Percentiles rank a stretch among this genome's conserved stretches.
Conservation (phyloP, 2,329 filamentous ascomycete species). For the Aspergillus tanneri region DNA sequence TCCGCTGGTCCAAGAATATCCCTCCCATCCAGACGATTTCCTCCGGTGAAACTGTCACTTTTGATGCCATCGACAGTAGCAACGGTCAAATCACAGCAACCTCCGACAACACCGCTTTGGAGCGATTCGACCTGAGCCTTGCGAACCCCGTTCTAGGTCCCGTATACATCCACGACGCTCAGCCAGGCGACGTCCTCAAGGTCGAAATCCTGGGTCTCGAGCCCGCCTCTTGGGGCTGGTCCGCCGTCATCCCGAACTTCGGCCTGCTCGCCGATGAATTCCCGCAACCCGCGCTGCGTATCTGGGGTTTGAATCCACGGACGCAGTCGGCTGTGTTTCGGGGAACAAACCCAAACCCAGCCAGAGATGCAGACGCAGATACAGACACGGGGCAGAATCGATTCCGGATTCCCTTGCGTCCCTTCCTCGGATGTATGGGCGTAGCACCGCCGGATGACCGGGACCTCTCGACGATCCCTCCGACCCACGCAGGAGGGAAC, state of each 20-base stretch:
- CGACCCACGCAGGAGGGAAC: conserved; percentile 55
- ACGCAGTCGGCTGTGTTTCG: conserved; percentile 29
- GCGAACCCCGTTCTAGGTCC: conserved; percentile 55
- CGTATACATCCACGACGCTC: conserved; percentile 50
- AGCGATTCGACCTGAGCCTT: conserved; percentile 42
- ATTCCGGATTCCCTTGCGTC: conserved; percentile 51
- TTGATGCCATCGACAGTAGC: conserved; percentile 53
- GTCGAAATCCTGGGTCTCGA: conserved; percentile 51
- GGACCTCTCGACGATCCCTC: conserved; percentile 52
- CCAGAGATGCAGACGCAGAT: conserved; percentile 16
- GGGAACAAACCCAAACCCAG: no score
- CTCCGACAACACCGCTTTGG: conserved; percentile 43
- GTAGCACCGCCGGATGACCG: conserved; percentile 49
- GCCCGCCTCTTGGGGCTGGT: conserved; percentile 53
- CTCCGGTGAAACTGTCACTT: conserved; percentile 50
- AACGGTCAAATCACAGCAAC: conserved; percentile 51
- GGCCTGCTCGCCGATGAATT: conserved; percentile 54
- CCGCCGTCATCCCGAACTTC: conserved; percentile 52
- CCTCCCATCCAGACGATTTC: conserved; percentile 48
- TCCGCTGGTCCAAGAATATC: conserved; percentile 52
- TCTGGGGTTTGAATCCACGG: conserved; percentile 48
- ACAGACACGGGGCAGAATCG: conserved; percentile 22
- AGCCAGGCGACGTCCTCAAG: conserved; percentile 54
- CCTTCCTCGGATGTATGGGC: conserved; percentile 56
- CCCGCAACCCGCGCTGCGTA: conserved; percentile 45